Conservation (phyloP, 2,329 filamentous ascomycete species). For the Chaetothyriales sp. region DNA sequence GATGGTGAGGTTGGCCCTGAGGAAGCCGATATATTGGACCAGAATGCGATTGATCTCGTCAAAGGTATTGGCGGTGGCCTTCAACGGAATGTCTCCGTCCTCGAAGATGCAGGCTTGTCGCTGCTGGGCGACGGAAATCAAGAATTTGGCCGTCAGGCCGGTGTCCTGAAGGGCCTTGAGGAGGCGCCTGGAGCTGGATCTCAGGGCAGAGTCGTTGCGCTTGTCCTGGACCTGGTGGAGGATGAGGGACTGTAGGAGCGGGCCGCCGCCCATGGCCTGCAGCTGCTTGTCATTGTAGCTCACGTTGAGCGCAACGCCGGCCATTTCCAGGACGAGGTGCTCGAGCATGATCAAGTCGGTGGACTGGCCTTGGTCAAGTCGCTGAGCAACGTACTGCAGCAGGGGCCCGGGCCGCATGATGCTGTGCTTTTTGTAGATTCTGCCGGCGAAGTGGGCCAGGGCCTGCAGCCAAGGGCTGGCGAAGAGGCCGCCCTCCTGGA, state of each 20-base stretch:
- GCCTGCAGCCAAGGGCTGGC: slow-evolving; percentile 89
- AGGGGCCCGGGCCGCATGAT: slow-evolving; percentile 74
- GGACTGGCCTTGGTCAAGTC: slow-evolving; percentile 68
- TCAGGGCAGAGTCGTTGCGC: slow-evolving; percentile 53
- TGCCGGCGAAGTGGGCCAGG: slow-evolving; percentile 77
- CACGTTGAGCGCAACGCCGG: slow-evolving; percentile 72
- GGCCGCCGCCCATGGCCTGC: slow-evolving; percentile 75
- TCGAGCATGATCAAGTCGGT: slow-evolving; percentile 85
- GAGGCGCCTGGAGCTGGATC: slow-evolving; percentile 62
- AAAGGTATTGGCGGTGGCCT: slow-evolving; percentile 72
- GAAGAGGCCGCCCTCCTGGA: slow-evolving; percentile 54
- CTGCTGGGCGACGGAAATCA: slow-evolving; percentile 86
- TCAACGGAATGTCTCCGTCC: slow-evolving; percentile 65
- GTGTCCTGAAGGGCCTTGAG: slow-evolving; percentile 67
- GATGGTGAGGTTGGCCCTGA: slow-evolving; percentile 63
- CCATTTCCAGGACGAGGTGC: slow-evolving; percentile 84
- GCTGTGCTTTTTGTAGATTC: slow-evolving; percentile 74
- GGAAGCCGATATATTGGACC: slow-evolving; percentile 75
- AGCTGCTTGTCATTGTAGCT: slow-evolving; percentile 84
- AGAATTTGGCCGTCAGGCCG: slow-evolving; percentile 62
- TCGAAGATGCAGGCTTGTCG: slow-evolving; percentile 74
- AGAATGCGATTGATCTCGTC: slow-evolving; percentile 82
- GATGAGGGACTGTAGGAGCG: slow-evolving; percentile 64
- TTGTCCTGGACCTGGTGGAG: slow-evolving; percentile 69
- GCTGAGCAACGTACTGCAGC: slow-evolving; percentile 76